Percentiles rank a stretch among this genome's conserved stretches.
These are phyloP conservation scores for Colletotrichum sp. DNA, from an alignment of 2,329 filamentous ascomycete species.

Conservation along the genomic window DNA sequence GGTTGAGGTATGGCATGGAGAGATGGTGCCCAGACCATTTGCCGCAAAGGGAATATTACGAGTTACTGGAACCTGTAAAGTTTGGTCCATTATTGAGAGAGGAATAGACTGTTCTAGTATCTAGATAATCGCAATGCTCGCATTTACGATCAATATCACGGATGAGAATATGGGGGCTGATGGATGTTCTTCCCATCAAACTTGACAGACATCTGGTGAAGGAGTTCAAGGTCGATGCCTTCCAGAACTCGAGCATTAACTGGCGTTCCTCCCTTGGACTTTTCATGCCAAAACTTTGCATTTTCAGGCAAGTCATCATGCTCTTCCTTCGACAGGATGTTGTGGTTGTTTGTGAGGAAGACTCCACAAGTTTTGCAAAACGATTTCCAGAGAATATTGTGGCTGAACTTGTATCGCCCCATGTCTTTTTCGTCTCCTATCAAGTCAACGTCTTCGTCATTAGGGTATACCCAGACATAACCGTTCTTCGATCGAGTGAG, in stretches of 20 bases:
- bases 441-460: neutral
- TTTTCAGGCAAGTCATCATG: neutral
- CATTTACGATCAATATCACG: neutral
- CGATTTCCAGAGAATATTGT: neutral
- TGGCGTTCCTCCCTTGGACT: neutral
- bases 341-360: neutral
- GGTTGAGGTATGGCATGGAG: constrained; percentile 55
- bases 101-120: constrained; percentile 13
- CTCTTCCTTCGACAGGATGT: neutral
- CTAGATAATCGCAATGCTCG: neutral
- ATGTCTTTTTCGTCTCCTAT: neutral
- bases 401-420: neutral
- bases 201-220: neutral
- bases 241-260: neutral
- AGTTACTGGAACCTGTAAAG: constrained; percentile 41
- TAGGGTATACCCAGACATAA: no score
- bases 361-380: neutral
- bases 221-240: neutral
- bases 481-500: no score
- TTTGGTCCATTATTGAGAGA: constrained; percentile 23
- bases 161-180: neutral
- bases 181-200: neutral
- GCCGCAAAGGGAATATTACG: constrained; percentile 37
- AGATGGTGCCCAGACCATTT: constrained; percentile 50
- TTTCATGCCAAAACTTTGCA: neutral